Evolutionary conservation across 345 rosid species (phyloP), one percentile per base, ranked within the genome.

Genomic region (Nasturtium officinale): DNA sequence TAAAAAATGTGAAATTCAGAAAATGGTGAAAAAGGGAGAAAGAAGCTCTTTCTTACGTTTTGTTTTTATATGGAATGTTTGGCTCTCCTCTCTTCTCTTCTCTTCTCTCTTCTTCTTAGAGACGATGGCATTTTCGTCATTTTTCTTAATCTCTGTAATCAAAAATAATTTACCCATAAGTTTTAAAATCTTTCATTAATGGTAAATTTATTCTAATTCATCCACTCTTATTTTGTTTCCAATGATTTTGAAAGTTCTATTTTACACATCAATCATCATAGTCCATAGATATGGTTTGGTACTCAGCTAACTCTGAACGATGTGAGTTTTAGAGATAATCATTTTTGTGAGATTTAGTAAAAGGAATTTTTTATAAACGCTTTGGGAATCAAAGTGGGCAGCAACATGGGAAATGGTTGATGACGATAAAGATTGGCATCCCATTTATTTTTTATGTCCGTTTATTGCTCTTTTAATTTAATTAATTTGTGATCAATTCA

Each of bases 321-420:
- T 21, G 64, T 59, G 17, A 20, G 35, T 58, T 50, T 58, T 35
- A 33, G 28, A 18, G 28, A 11, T 58, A 65, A 45, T 64, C 29
- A 55, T 73, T 7, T 16, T 53, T 13, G 20, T 16, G 18, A 7
- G 40, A 29, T 57, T 37, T 30, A 53, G 6, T 51, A 10, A 5
- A 51, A 21, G 11, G n/a, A 52, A 25, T 6, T 13, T 42, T 42
- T 42, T 42, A 42, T 42, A 42, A 54, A 30, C 10, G 13, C 61
- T 63, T 28, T 11, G 25, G 53, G 73, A 46, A 76, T 69, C 71
- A 55, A 76, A 76, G 75, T 76, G 79, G 79, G 79, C 12, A 69
- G 46, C 65, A 63, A 76, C 79, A 76, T 76, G 79, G 70, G 68
- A 7, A 75, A 69, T 69, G 65, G 79, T 69, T 76, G 65, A 76